Percentiles rank a stretch among this genome's conserved stretches.
phyloP scores from a whole-genome alignment of 139 green algal genomes.

The Picochlorum sp. region DNA sequence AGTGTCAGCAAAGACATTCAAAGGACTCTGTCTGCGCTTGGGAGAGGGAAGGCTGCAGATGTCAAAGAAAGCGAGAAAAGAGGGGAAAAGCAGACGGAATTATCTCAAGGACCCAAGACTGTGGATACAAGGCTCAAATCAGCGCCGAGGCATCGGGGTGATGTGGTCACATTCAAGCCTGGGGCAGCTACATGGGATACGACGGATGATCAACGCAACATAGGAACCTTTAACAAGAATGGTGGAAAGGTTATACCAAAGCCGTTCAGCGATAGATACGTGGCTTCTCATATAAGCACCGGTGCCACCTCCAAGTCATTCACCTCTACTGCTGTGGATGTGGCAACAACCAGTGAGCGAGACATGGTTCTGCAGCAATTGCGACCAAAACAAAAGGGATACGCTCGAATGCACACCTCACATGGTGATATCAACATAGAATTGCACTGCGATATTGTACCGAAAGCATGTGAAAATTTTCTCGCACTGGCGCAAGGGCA shows the following conservation, averaged over 20 bases:
- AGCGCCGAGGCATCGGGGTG: background rate
- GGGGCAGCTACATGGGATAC: slow-evolving; percentile 83
- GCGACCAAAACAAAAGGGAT: slow-evolving; percentile 79
- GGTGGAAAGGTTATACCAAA: slow-evolving; percentile 18
- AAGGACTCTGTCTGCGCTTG: slow-evolving; percentile 43
- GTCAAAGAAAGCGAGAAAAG: no score
- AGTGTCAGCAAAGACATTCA: slow-evolving; percentile 63
- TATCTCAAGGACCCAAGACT: slow-evolving; percentile 10
- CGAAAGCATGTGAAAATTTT: slow-evolving; percentile 94
- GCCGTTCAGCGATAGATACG: slow-evolving; percentile 33
- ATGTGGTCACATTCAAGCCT: slow-evolving; percentile 58
- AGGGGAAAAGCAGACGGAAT: slow-evolving; percentile 44
- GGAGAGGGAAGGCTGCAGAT: slow-evolving; percentile 18
- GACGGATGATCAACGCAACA: slow-evolving; percentile 19
- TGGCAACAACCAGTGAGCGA: slow-evolving; percentile 49
- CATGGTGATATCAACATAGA: slow-evolving; percentile 87
- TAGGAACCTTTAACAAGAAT: slow-evolving; percentile 7
- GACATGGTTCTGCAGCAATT: slow-evolving; percentile 52
- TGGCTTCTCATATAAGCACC: slow-evolving; percentile 35
- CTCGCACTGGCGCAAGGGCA: slow-evolving; percentile 70
- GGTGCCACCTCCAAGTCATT: slow-evolving; percentile 58
- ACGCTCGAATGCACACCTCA: slow-evolving; percentile 66
- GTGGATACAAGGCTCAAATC: slow-evolving; percentile 3
- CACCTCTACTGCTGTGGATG: slow-evolving; percentile 66
- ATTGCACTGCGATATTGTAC: slow-evolving; percentile 80